These are phyloP conservation scores for Pascua guehoae DNA, from an alignment of 1,284 basidiomycete genomes.

Conservation along the genomic window DNA sequence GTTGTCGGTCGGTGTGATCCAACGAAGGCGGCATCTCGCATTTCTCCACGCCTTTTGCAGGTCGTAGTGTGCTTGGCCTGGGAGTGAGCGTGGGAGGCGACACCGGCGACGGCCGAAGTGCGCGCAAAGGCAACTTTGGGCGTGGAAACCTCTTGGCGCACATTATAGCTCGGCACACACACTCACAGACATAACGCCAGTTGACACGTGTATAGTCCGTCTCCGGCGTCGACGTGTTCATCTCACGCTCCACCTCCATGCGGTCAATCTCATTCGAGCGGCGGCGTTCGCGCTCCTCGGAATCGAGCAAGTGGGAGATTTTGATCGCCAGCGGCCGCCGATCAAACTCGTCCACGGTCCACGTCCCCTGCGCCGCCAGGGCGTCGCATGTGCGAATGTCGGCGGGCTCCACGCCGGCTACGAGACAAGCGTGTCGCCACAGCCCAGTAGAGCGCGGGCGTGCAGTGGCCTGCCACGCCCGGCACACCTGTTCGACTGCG, in stretches of 20 bases:
- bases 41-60: conserved; percentile 29
- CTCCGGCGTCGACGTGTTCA: not conserved
- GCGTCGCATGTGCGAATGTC: conserved; percentile 11
- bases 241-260: no score
- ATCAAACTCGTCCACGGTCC: conserved; percentile 7
- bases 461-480: conserved; percentile 24
- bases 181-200: conserved; percentile 22
- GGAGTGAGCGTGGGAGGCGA: not conserved
- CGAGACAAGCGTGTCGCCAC: conserved; percentile 22
- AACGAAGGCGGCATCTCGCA: conserved; percentile 26
- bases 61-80: conserved; percentile 17
- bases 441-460: conserved; percentile 18
- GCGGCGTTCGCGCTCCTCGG: no score
- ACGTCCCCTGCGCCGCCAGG: conserved; percentile 7
- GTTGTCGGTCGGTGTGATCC: conserved; percentile 27
- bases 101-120: no score
- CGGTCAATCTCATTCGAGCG: no score
- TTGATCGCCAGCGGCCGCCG: conserved; percentile 5
- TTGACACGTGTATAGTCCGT: conserved; percentile 6
- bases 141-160: not conserved
- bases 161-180: not conserved
- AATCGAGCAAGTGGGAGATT: conserved; percentile 1
- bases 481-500: conserved; percentile 18
- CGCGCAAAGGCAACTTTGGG: not conserved
- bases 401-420: conserved; percentile 19